Evolutionary conservation across 495 filamentous ascomycete species (phyloP), one percentile per base, ranked within the genome.

Genomic region (Staphylotrichum longicolle): DNA sequence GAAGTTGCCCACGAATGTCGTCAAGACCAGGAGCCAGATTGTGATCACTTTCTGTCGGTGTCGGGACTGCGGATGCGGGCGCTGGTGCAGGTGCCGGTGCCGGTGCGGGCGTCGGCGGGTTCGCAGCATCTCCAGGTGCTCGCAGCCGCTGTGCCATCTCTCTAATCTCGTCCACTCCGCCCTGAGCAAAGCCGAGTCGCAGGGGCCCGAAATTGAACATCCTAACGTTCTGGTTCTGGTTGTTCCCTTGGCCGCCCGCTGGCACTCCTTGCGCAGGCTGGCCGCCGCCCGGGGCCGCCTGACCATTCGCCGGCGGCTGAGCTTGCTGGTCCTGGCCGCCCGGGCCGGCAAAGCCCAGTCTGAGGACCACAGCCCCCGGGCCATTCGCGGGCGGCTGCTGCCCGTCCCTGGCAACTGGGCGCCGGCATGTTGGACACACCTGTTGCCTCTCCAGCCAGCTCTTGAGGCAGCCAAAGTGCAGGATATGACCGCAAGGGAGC

Each of bases 361-460:
- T 59, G 39, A 75, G 70, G 0, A 72, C 68, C 57, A 68, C 63
- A n/a, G 70, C 72, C 20, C 20, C 20, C 6, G 67, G 62, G 34
- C 64, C 66, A 56, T 74, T 73, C 34, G 64, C 62, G 2, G 58
- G 61, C 3, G 63, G 57, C 44, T 63, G 69, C 50, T 64, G 57
- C 7, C 66, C 67, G 8, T 75, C 71, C 33, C 74, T 68, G 47
- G 89, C 75, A 37, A 98, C 95, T 27, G 94, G 84, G 37, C 90
- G 82, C 59, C 94, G 86, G 71, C 94, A 98, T 4, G 93, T 98
- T 10, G 94, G 94, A 73, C 94, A 98, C 30, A 94, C 92, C 72
- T 98, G 95, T 72, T 98, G 94, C 57, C 94, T 86, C 76, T 98
- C 94, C n/a, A 98, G 78, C 94, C 94, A 98, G 72, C 93, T 95